Evolutionary conservation across 2,329 filamentous ascomycete species (phyloP).

Genomic region (Cordyceps militaris): DNA sequence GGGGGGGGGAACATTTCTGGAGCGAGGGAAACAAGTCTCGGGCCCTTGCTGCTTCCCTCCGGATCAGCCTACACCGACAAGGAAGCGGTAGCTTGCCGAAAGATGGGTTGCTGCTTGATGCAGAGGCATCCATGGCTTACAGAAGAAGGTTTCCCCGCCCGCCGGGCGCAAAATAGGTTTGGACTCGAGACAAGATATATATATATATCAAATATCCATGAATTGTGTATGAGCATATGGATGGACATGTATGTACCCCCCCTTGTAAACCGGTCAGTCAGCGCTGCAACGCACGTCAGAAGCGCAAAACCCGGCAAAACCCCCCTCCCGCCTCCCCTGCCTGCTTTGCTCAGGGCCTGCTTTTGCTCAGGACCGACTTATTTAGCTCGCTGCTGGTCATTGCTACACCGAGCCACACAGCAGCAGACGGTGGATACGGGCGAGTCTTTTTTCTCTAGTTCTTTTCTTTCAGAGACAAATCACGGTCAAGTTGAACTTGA

Average conservation of each 20-base stretch:
- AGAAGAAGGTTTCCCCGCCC: neutral
- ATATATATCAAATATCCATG: too few species aligned
- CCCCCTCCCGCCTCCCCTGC: too few species aligned
- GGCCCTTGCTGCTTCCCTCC: neutral
- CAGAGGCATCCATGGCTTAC: neutral
- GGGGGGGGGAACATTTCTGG: neutral
- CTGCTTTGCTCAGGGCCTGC: too few species aligned
- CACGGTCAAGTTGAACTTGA: too few species aligned
- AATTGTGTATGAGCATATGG: too few species aligned
- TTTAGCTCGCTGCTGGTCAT: neutral
- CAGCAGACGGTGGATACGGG: neutral
- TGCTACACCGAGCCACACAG: neutral
- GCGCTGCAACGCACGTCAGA: neutral
- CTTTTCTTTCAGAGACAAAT: neutral
- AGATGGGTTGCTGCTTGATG: neutral
- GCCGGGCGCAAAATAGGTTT: neutral
- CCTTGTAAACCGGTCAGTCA: neutral
- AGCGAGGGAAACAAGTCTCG: neutral
- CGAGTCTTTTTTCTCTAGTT: neutral
- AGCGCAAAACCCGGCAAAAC: neutral
- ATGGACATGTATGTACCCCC: too few species aligned
- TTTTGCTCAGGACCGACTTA: neutral
- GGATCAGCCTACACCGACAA: neutral
- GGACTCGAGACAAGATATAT: neutral
- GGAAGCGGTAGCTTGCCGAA: neutral